These are phyloP conservation scores for Jaltomata sinuosa DNA, from an alignment of 257 asterid genomes.

Conservation along the genomic window DNA sequence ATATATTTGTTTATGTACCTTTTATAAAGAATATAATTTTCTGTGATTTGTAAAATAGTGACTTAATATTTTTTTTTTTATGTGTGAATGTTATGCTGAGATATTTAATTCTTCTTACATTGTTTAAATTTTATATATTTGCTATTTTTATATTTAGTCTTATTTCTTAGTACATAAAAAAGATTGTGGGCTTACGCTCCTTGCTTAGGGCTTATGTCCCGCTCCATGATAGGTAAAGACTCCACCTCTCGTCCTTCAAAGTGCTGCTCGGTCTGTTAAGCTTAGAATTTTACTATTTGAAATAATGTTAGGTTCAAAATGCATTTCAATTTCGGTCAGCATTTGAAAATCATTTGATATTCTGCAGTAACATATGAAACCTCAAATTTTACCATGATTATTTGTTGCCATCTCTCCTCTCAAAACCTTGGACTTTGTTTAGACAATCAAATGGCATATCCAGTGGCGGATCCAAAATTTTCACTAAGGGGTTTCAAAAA, in stretches of 20 bases:
- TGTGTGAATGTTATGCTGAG: background rate
- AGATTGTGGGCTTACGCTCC: background rate
- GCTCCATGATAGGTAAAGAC: background rate
- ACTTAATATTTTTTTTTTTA: background rate
- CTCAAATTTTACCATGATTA: background rate
- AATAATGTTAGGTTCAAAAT: background rate
- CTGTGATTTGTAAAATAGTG: background rate
- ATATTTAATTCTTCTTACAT: background rate
- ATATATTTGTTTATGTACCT: background rate
- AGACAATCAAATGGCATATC: background rate
- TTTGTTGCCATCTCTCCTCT: background rate
- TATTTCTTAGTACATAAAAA: background rate
- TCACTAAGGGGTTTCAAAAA: too few species aligned
- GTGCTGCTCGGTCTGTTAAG: background rate
- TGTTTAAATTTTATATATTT: background rate
- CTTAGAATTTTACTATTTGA: background rate
- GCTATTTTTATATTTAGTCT: background rate
- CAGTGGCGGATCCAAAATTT: too few species aligned
- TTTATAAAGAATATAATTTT: background rate
- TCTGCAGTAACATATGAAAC: background rate
- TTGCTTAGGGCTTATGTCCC: background rate
- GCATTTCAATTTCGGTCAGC: background rate
- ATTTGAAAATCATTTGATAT: background rate
- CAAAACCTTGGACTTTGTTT: background rate
- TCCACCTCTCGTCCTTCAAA: background rate